Evolutionary conservation across 164 flowering plant species (phyloP), one percentile per base, ranked within the genome.

Genomic region (Annona cherimola): DNA sequence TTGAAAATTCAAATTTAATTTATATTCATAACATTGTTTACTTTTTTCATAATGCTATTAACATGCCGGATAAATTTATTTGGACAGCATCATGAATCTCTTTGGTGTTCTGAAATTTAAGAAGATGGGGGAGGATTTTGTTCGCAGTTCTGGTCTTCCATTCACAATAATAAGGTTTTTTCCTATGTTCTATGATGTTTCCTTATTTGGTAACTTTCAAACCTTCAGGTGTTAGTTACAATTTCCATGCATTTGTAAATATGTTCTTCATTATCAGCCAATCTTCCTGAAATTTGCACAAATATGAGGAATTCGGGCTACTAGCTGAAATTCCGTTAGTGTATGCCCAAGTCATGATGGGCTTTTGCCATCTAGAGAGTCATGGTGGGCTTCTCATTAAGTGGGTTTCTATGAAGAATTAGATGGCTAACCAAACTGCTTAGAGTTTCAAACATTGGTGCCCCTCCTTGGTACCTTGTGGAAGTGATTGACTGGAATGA

Each of bases 21-120:
- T 8, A 4, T 45, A 45, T 45, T 45, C 50, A 45, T 45, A 45
- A 45, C 50, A 45, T 45, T 45, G 9, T 4, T 45, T 45, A 26
- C 35, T 50, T 50, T 16, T 50, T 50, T 11, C 57, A 50, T 50
- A 50, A 45, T 4, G 57, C 67, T 72, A 61, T 67, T 73, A 14
- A 57, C 26, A 65, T 18, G 20, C 66, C 45, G 45, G 18, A 50
- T 40, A 54, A 73, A 63, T 5, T 66, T 54, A 19, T 76, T 78
- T 60, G 16, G 44, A 44, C 86, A 95, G 99, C 83, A 88, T 95
- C 75, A 92, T 95, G 97, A 95, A 95, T 79, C 97, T 95, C 65
- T 95, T 92, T 80, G 99, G 99, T 62, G 99, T 95, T 75, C 97
- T 95, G 78, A 95, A 95, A 80, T 95, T 83, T 68, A 92, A 95